Evolutionary conservation across 1,284 basidiomycete species (phyloP), one percentile per base, ranked within the genome.

Genomic region (Ustilago trichophora): DNA sequence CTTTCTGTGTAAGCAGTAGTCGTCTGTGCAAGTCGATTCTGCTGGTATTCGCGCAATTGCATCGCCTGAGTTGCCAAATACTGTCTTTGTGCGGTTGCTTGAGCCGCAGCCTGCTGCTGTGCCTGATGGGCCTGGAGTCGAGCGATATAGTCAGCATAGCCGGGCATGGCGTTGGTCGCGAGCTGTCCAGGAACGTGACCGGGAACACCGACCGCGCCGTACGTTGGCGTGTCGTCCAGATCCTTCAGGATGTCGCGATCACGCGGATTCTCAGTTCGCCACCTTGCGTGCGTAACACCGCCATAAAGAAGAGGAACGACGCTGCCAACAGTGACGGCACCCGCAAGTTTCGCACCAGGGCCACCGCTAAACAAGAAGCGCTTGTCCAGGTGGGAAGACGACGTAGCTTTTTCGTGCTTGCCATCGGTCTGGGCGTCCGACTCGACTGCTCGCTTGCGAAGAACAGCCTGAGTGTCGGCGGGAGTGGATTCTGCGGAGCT

Each of bases 141-240:
- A 6, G 31, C 4, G 4, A 57, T 19, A 34, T 57, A 62, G n/a
- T 36, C n/a, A 8, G 7, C 8, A 19, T 58, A 68, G 4, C 65
- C 65, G 19, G 65, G 65, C 53, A 68, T 62, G 10, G 53, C 65
- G 19, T 57, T 54, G 7, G 50, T 53, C 4, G 65, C 65, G 7
- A 62, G 38, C 50, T 68, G 65, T 7, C 65, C 65, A 0, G 65
- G 65, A 7, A 38, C 8, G 9, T 33, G 54, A 25, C 50, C 50
- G 10, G 58, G 58, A 12, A 68, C 65, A 3, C 65, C 65, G 2
- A 68, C 65, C 10, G 65, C 65, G 21, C 65, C 65, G 19, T 58
- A 68, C 15, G 47, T 62, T 2, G 58, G 58, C 12, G 46, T 58
- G 10, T 48, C 18, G 29, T 68, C 65, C 12, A 68, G 45, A 0